phyloP scores from a whole-genome alignment of 345 rosid genomes.

The Pelargonium nanum region DNA sequence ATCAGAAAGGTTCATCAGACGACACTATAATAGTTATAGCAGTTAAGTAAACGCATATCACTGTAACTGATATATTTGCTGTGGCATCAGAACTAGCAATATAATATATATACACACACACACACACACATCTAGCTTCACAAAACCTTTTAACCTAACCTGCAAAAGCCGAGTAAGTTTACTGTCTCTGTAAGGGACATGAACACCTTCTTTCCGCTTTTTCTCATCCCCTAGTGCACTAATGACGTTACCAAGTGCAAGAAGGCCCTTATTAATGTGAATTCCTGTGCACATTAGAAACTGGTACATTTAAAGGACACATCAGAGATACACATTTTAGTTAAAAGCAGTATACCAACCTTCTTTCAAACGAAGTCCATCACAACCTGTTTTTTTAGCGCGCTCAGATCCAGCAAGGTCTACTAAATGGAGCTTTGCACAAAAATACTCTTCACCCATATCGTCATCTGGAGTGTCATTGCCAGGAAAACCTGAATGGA shows the following conservation, averaged over 20 bases:
- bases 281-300: slow-evolving; percentile 34
- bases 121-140: too few species aligned
- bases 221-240: slow-evolving; percentile 85
- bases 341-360: slow-evolving; percentile 30
- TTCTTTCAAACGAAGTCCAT: slow-evolving; percentile 68
- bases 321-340: not conserved
- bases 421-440: slow-evolving; percentile 78
- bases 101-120: too few species aligned
- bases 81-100: too few species aligned
- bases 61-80: too few species aligned
- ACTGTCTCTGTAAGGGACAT: slow-evolving; percentile 84
- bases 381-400: slow-evolving; percentile 81
- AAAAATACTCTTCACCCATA: slow-evolving; percentile 58
- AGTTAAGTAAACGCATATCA: too few species aligned
- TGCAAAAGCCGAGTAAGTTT: slow-evolving; percentile 76
- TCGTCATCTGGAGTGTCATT: slow-evolving; percentile 35
- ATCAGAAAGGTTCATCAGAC: too few species aligned
- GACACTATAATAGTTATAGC: too few species aligned
- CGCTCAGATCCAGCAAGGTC: slow-evolving; percentile 91
- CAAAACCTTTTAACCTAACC: slow-evolving; percentile 21
- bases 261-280: slow-evolving; percentile 75
- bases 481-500: slow-evolving; percentile 33
- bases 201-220: slow-evolving; percentile 69
- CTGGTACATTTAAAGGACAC: not conserved
- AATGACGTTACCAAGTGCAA: slow-evolving; percentile 84